A percentile compares a stretch with the other conserved stretches of the same genome.
Evolutionary conservation across 1,284 basidiomycete genomes (phyloP).

Genomic region (Ganoderma lingzhi): DNA sequence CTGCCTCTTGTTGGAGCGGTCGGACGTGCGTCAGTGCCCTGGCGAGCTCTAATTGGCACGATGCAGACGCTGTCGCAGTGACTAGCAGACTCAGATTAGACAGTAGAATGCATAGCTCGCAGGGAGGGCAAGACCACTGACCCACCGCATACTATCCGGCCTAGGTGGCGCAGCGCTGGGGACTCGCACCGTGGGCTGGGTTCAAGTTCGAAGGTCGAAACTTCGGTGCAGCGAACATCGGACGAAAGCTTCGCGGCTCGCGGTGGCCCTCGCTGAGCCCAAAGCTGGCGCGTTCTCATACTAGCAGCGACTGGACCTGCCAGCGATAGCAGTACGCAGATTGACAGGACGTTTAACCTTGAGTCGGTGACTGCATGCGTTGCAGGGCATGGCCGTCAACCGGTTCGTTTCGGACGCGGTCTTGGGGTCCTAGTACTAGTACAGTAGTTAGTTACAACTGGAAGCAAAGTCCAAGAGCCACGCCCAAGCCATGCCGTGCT

Average conservation of each 20-base stretch:
- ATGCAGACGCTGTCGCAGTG: background rate
- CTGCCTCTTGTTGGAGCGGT: background rate
- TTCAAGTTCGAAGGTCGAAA: background rate
- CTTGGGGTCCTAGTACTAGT: background rate
- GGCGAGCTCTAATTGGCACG: slow-evolving; percentile 9
- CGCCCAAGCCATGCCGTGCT: background rate
- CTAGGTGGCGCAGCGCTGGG: background rate
- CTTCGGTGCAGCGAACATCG: slow-evolving; percentile 7
- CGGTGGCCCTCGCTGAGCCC: background rate
- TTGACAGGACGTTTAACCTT: slow-evolving; percentile 30
- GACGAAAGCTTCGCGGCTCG: slow-evolving; percentile 6
- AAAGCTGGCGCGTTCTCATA: slow-evolving; percentile 4
- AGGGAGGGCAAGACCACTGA: background rate
- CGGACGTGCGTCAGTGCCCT: slow-evolving; percentile 2
- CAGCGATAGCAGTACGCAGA: slow-evolving; percentile 27
- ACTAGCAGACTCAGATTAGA: background rate
- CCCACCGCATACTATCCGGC: background rate
- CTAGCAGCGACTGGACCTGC: background rate
- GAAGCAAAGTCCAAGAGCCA: background rate
- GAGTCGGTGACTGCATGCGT: slow-evolving; percentile 17
- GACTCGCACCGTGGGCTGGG: background rate
- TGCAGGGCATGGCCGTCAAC: background rate
- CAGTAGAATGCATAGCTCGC: background rate
- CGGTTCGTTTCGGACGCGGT: background rate
- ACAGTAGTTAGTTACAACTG: no score